Evolutionary conservation across 2,329 filamentous ascomycete species (phyloP).

Genomic region (Colletotrichum sp.): DNA sequence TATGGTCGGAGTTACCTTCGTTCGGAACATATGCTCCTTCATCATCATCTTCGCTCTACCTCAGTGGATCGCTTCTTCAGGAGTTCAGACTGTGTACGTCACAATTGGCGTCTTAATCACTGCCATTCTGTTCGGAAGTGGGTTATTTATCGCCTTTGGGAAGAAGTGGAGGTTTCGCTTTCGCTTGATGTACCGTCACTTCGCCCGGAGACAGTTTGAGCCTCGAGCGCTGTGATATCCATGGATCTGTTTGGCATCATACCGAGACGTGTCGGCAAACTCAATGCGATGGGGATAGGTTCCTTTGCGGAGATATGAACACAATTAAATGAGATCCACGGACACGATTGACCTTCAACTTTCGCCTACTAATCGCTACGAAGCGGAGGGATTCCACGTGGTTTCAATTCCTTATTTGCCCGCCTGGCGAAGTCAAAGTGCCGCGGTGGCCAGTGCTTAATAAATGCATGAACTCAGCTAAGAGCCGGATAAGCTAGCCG

Average conservation of each 20-base stretch:
- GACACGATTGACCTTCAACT: not conserved
- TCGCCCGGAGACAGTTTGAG: not conserved
- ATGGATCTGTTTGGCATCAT: not conserved
- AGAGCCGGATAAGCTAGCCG: not conserved
- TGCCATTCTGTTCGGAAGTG: constrained; percentile 24
- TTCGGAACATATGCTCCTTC: constrained; percentile 47
- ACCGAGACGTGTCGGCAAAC: not conserved
- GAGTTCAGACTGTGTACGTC: not conserved
- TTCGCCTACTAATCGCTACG: not conserved
- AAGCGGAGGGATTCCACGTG: not conserved
- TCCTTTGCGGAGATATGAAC: not conserved
- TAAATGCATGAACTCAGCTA: not conserved
- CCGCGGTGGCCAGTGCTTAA: not conserved
- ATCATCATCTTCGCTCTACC: constrained; percentile 50
- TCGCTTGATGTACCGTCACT: not conserved
- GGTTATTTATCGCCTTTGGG: not conserved
- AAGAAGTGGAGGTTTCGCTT: not conserved
- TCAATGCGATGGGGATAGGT: not conserved
- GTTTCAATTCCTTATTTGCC: not conserved
- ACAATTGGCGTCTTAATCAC: constrained; percentile 18
- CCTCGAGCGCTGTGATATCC: not conserved
- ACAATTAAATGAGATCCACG: not conserved
- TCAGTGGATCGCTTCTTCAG: constrained; percentile 32
- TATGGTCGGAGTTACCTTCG: constrained; percentile 47
- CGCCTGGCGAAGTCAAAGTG: not conserved